Evolutionary conservation across 352 stramenopile species (phyloP), one percentile per base, ranked within the genome.

Genomic region (Phytophthora idaei): DNA sequence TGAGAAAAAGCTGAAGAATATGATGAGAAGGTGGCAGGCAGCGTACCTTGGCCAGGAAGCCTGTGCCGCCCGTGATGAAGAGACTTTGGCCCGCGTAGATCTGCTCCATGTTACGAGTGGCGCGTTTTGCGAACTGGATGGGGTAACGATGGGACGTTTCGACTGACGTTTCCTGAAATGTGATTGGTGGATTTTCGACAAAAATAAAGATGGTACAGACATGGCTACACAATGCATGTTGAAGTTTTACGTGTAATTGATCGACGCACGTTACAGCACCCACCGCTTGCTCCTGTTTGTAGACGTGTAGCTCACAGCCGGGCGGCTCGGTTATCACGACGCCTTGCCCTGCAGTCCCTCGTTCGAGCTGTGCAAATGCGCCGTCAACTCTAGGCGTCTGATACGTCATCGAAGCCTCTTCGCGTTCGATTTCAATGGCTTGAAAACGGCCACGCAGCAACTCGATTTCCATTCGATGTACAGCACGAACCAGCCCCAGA

Each of bases 21-120:
- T 5, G 25, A 2, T 5, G 21, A 10, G 3, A 21, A 45, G 11
- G 36, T 21, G 10, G 2, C 29, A 0, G 42, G 11, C 9, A 17
- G 1, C 7, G 25, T 62, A 90, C 88, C 70, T 96, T 96, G 61
- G 81, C 89, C 37, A 95, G 74, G 69, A 97, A 97, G 65, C 89
- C 88, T 47, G 88, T 97, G 60, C 74, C 89, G 49, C 89, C 89
- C n/a, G 89, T 95, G 63, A 97, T 61, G 61, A 97, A 93, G 56
- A 97, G 64, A 31, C 75, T 77, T 46, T 91, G 89, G 37, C 74
- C 81, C 10, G 77, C 60, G 57, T 89, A 92, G 32, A 77, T 42
- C 44, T 83, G 57, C 63, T 91, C 78, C 74, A 92, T 92, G 5
- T 21, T 47, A 2, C n/a, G 14, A 42, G 31, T 31, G 63, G 52